A percentile compares a stretch with the other conserved stretches of the same genome.
Evolutionary conservation across 352 stramenopile genomes (phyloP).

Genomic region (Albugo candida): DNA sequence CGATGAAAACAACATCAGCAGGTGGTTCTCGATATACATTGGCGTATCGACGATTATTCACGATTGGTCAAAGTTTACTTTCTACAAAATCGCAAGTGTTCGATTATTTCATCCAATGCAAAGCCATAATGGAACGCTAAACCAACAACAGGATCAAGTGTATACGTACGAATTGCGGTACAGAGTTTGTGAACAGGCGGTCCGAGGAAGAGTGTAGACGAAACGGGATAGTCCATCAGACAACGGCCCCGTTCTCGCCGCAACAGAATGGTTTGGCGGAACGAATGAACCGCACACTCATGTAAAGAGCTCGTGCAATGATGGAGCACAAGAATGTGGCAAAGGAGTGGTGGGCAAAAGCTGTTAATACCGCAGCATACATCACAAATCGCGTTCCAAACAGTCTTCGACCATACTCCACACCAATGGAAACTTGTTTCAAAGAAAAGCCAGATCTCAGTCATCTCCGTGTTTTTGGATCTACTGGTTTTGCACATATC

Average conservation of each 20-base stretch:
- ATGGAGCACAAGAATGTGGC: background rate
- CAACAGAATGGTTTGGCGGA: no score
- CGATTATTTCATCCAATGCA: slow-evolving; percentile 5
- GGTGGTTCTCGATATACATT: slow-evolving; percentile 2
- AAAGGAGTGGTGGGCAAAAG: background rate
- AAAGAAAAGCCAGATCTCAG: slow-evolving; percentile 4
- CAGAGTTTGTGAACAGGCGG: no score
- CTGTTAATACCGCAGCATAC: background rate
- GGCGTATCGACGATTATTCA: slow-evolving; percentile 5
- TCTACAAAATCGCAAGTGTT: slow-evolving; percentile 4
- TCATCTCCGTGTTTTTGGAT: slow-evolving; percentile 6
- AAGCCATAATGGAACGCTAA: slow-evolving; percentile 1
- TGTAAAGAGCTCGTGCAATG: background rate
- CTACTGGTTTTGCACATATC: slow-evolving; percentile 8
- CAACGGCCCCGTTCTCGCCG: no score
- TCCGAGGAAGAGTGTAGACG: no score
- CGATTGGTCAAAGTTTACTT: slow-evolving; percentile 2
- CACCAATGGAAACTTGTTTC: background rate
- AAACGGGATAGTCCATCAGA: no score
- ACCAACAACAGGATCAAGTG: no score
- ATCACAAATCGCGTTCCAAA: no score
- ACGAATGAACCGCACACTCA: background rate
- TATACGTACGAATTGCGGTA: no score
- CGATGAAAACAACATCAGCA: background rate
- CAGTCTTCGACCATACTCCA: background rate